These are phyloP conservation scores for Metschnikowia continentalis DNA, from an alignment of 805 yeast species.

Conservation along the genomic window DNA sequence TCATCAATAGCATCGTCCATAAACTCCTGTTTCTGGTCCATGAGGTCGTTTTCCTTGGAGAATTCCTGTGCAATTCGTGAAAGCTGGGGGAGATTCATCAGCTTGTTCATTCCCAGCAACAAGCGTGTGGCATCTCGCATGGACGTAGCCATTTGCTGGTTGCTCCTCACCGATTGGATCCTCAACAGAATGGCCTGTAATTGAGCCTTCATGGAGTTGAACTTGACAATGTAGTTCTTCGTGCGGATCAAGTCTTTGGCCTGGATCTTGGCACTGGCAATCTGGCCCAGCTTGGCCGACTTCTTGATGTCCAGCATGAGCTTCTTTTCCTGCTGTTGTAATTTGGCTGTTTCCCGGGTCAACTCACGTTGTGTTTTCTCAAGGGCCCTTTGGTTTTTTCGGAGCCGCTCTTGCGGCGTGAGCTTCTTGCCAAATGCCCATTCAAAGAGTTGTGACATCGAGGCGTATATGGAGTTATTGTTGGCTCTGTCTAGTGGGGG, in stretches of 20 bases:
- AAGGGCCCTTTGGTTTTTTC: conserved; percentile 92
- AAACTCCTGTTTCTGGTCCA: conserved; percentile 98
- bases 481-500: no score
- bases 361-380: conserved; percentile 94
- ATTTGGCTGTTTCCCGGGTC: conserved; percentile 78
- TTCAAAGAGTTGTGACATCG: conserved; percentile 48
- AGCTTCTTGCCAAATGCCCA: conserved; percentile 94
- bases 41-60: conserved; percentile 87
- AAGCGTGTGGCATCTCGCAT: conserved; percentile 92
- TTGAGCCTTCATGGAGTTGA: conserved; percentile 91
- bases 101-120: conserved; percentile 80
- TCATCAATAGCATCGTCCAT: conserved; percentile 98
- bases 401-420: conserved; percentile 91
- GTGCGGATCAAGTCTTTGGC: conserved; percentile 94
- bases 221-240: conserved; percentile 75
- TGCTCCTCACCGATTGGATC: conserved; percentile 86
- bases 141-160: conserved; percentile 91
- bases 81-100: conserved; percentile 87
- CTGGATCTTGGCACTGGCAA: conserved; percentile 86
- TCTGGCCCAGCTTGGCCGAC: conserved; percentile 86
- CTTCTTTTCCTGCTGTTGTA: conserved; percentile 90
- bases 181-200: conserved; percentile 90
- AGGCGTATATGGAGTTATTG: background rate
- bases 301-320: conserved; percentile 81
- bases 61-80: conserved; percentile 92